Evolutionary conservation across 2,329 filamentous ascomycete species (phyloP), one percentile per base, ranked within the genome.

Genomic region (Aspergillus tanneri): DNA sequence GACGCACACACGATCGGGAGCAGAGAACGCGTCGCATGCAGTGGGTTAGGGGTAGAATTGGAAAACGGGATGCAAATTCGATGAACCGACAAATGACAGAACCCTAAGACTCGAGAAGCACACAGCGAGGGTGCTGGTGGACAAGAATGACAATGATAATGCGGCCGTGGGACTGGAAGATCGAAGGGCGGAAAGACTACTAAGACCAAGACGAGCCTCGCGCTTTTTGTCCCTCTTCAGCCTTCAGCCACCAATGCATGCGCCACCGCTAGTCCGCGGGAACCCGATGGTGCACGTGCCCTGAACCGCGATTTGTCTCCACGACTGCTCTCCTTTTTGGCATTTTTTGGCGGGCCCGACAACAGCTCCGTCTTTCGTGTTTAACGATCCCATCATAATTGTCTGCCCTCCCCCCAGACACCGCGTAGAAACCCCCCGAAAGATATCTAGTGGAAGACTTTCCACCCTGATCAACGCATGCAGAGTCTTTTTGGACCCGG

Each of bases 21-120:
- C 21, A 36, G 22, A 38, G 38, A 24, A 52, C 54, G 54, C 54
- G 52, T 54, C 52, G 51, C 43, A 51, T 39, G 19, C 41, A 49
- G 35, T 34, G 18, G 22, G 24, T 14, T 12, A 19, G 25, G 38
- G 21, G 9, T 18, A 25, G 35, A 41, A 21, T 14, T 30, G 23
- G 27, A 14, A 14, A 12, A 12, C 14, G n/a, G n/a, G 16, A 27
- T 11, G 16, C 34, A 39, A 24, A 14, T 36, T 27, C 12, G 40
- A 27, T 12, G 22, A 42, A 21, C 25, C 5, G 30, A 18, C 30
- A 6, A 19, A 18, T 18, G 14, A 18, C 14, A 18, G 14, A 18
- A n/a, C 10, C 10, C 11, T 12, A 7, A 32, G 28, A n/a, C n/a
- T n/a, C 14, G n/a, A 39, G 14, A 21, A 44, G 19, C 16, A 30